Base-by-base conservation (phyloP, 2,329 filamentous ascomycete species). In the Hymenoscyphus repandus region DNA sequence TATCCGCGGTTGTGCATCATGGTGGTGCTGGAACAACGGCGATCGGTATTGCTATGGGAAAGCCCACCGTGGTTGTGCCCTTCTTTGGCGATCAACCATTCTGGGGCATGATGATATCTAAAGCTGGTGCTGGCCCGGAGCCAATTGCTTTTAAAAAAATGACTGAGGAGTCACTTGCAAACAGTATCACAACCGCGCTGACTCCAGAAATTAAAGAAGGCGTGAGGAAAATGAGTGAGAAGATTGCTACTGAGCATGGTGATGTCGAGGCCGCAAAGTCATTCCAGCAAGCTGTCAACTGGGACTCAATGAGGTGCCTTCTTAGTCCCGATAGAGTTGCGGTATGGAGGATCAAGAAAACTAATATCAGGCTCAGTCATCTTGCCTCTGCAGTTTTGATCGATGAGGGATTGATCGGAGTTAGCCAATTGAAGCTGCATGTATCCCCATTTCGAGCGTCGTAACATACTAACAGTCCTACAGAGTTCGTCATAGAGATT, bases 1-100 rank as follows among this genome's bases (percentile, higher is more conserved):
- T 88, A 5, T 73, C 72, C 39, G 82, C 80, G 0, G 83, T 83
- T 6, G 79, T 89, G 1, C 86, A 88, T 53, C 86, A 89, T 56
- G 86, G 86, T 17, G 86, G 86, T 9, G 86, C 86, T 1, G 86
- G 86, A 2, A 90, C 86, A 0, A 88, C 85, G 0, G 86, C 86
- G 2, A 86, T 85, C 43, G 84, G 85, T 1, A 73, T 90, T 39
- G 86, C 85, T 62, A 83, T 79, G 54, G 86, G 78, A 1, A 79
- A 77, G 59, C 86, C 86, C 0, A 89, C 83, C 6, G 85, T 88
- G 76, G 66, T 72, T 41, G 78, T 89, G 27, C 82, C 89, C 1
- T 90, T 90, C 69, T 90, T 90, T 56, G 86, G 86, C 2, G 86
- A 90, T 62, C 86, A 90, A 31, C 78, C 84, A 39, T 90, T 90